Evolutionary conservation across 805 yeast species (phyloP), one percentile per base, ranked within the genome.

Genomic region (Ogataea sp.): DNA sequence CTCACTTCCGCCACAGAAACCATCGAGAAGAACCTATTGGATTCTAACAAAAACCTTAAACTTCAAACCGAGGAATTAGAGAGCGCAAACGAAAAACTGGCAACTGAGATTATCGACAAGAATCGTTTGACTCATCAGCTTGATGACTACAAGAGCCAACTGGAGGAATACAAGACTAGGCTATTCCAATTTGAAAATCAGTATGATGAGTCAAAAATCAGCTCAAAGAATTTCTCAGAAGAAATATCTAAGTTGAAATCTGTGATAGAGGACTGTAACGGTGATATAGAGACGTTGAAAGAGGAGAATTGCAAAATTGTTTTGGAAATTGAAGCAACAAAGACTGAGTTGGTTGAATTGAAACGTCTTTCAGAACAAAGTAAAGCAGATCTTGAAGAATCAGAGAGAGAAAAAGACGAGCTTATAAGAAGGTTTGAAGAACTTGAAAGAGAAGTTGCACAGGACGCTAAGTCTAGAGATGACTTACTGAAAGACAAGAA

Each of bases 311-410:
- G 28, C 35, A 36, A 23, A 33, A 42, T 16, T 38, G 36, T 16
- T 32, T 42, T 27, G 45, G 39, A 18, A n/a, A 26, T 32, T 13
- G 24, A 36, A 24, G 56, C 49, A 50, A n/a, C 18, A 20, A 14
- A 20, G 10, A 5, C 10, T 32, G 5, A 5, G 14, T 20, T 13
- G 20, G 26, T 7, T 10, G 34, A n/a, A 3, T 11, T 3, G 6
- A n/a, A 20, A 20, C 6, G 3, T 4, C 8, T 9, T 9, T 11
- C 10, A 4, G n/a, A 30, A 16, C 3, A 6, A 3, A 10, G 17
- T 9, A n/a, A 30, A 10, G 20, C 3, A 17, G 18, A 30, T 4
- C 16, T 32, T 4, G 8, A 32, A n/a, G 17, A 32, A 20, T 20
- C 26, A 20, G 14, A 14, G n/a, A 10, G 20, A 32, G 34, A 20